Evolutionary conservation across 441 rosid genomes (phyloP), one percentile per base, ranked within the genome.

Genomic region (Populus tomentosa): DNA sequence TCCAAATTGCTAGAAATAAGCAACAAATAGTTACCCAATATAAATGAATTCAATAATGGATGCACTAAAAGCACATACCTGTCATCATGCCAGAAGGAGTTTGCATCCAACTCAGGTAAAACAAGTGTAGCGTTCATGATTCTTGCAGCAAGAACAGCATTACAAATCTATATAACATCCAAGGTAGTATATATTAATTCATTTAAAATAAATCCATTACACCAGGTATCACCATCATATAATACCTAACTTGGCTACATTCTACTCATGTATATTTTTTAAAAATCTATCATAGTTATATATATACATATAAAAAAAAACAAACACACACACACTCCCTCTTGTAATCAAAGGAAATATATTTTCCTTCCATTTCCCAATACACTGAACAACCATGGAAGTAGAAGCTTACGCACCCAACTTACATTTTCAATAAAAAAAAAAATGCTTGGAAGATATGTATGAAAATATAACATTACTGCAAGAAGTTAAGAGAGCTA

Each of bases 111-210:
- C 83, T 94, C 99, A 61, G 99, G 99, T 70, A 96, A 81, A 81
- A 96, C 97, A 74, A 96, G 99, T 2, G 98, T 94, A 75, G 98
- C 98, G 87, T 96, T 96, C 98, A 94, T 90, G 84, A 96, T 94
- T 78, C 99, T 86, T 33, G 99, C 99, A 85, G 98, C 98, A 87
- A 96, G 98, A 80, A 96, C 99, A 3, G 99, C 98, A 88, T 96
- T 96, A 80, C 98, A 96, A 68, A 96, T 94, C 99, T 30, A 30
- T 95, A 86, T 68, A 77, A 78, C 67, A 85, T 63, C 78, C 78
- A 82, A 23, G 10, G 14, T 21, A 32, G 5, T 2, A 16, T n/a
- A 56, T 20, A 10, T 61, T 69, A 67, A 53, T 10, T 10, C 20
- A 53, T 56, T 63, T 23, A 35, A 68, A 53, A 13, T 30, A 28